Base-by-base conservation (phyloP, 768 basidiomycete species). In the Leccinum truebloodii region DNA sequence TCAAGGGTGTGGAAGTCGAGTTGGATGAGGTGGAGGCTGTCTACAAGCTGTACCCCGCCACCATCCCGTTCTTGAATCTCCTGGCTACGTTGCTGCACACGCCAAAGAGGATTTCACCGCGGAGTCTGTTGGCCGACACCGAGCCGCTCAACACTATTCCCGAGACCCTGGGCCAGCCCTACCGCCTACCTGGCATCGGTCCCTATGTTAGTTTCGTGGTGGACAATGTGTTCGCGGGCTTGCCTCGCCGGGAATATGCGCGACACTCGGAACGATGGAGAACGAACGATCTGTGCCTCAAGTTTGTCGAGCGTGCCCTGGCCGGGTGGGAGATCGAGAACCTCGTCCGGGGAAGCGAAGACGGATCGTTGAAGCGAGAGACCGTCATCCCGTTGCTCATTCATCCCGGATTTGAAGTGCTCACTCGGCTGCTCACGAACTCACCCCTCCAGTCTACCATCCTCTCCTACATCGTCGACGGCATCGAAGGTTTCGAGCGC, bases 351-450 rank as follows among this genome's bases (percentile, higher is more conserved):
- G 75, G 78, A 50, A 76, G 78, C 3, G 87, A 90, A 58, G 84
- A 84, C n/a, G 28, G 28, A 8, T 30, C 88, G 18, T 70, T 81
- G 30, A 86, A 80, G 59, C 74, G 75, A 37, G 88, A 90, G 30
- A 68, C 73, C 0, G 72, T 93, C 16, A 65, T 83, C 22, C 81
- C 83, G 20, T 78, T 86, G 32, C 79, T 89, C 12, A 70, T 83
- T 2, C 94, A 97, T 68, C 95, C 96, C 3, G 96, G 95, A 0
- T 94, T 91, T 70, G 90, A 94, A 58, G 77, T 97, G 58, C 84
- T 98, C 54, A 88, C 88, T 49, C 86, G 92, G 4, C 67, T 98
- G 14, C 77, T 98, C 53, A 88, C 88, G 16, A 83, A 83, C 52
- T 85, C 89, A 0, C 78, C 84, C 0, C 79, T 98, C 4, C 93